These are phyloP conservation scores for Trichoderma semiorbis DNA, from an alignment of 2,329 filamentous ascomycete genomes.

Conservation along the genomic window DNA sequence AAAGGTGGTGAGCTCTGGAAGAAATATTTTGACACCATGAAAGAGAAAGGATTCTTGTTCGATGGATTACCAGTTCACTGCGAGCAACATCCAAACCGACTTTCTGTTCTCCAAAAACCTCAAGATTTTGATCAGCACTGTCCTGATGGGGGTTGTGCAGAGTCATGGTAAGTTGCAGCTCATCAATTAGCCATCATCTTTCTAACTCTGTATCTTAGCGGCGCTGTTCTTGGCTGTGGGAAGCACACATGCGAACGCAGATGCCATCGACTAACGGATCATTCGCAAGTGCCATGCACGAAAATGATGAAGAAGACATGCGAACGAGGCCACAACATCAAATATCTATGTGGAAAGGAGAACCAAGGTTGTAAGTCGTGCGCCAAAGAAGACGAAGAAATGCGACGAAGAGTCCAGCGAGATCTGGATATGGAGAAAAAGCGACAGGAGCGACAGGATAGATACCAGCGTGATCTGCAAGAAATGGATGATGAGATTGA, in stretches of 20 bases:
- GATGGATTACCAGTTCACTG: slow-evolving; percentile 61
- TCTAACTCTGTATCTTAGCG: slow-evolving; percentile 36
- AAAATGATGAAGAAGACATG: slow-evolving; percentile 45
- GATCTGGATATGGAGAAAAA: slow-evolving; percentile 50
- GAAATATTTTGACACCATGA: slow-evolving; percentile 55
- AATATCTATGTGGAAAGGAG: slow-evolving; percentile 43
- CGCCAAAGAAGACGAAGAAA: slow-evolving; percentile 44
- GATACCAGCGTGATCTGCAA: slow-evolving; percentile 44
- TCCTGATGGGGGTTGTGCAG: slow-evolving; percentile 67
- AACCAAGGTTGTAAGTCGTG: slow-evolving; percentile 49
- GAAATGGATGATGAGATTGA: slow-evolving; percentile 54
- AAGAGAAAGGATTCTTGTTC: slow-evolving; percentile 48
- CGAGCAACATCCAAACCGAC: slow-evolving; percentile 53
- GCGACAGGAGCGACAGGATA: slow-evolving; percentile 41
- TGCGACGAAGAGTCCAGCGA: slow-evolving; percentile 40
- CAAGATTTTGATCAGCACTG: slow-evolving; percentile 59
- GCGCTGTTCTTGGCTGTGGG: slow-evolving; percentile 50
- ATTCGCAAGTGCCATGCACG: slow-evolving; percentile 44
- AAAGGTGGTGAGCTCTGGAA: slow-evolving; percentile 46
- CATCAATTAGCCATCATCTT: background rate
- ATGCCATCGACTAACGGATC: slow-evolving; percentile 62
- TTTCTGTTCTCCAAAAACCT: slow-evolving; percentile 43
- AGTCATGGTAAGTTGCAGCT: slow-evolving; percentile 53
- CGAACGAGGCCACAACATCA: slow-evolving; percentile 46
- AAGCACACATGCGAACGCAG: slow-evolving; percentile 55